These are phyloP conservation scores for Fragosphaeria purpurea DNA, from an alignment of 2,329 filamentous ascomycete species.

Conservation along the genomic window DNA sequence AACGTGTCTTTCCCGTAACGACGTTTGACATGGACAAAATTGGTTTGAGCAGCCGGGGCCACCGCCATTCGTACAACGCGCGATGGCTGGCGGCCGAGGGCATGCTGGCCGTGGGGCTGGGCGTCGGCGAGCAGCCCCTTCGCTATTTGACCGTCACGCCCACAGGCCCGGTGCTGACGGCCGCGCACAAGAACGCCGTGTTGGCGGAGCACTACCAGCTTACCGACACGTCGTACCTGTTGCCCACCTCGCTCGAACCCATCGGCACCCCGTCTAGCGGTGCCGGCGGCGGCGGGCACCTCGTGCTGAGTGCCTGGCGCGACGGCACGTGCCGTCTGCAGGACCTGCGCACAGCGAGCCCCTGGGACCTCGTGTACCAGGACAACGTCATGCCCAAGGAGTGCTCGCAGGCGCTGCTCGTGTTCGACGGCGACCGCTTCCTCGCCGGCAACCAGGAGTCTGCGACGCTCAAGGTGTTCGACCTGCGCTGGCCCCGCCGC, in stretches of 20 bases:
- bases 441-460: constrained; percentile 36
- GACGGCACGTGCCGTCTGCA: constrained; percentile 41
- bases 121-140: constrained; percentile 31
- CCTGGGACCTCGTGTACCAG: constrained; percentile 38
- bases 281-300: constrained; percentile 18
- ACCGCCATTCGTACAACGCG: constrained; percentile 19
- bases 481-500: constrained; percentile 39
- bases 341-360: constrained; percentile 39
- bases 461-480: constrained; percentile 39
- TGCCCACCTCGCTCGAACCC: constrained; percentile 35
- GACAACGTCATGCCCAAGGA: constrained; percentile 41
- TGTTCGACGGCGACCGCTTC: constrained; percentile 41
- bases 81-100: constrained; percentile 38
- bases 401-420: constrained; percentile 35
- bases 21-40: constrained; percentile 14
- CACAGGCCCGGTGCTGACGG: constrained; percentile 27
- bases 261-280: constrained; percentile 23
- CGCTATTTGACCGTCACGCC: constrained; percentile 37
- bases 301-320: constrained; percentile 43
- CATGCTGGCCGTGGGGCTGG: constrained; percentile 35
- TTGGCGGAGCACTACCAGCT: constrained; percentile 18
- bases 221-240: constrained; percentile 14
- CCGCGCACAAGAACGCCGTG: constrained; percentile 14
- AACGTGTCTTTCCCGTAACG: constrained; percentile 10
- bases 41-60: constrained; percentile 8